Base-by-base conservation (phyloP, 345 rosid species). In the Rhodamnia argentea region DNA sequence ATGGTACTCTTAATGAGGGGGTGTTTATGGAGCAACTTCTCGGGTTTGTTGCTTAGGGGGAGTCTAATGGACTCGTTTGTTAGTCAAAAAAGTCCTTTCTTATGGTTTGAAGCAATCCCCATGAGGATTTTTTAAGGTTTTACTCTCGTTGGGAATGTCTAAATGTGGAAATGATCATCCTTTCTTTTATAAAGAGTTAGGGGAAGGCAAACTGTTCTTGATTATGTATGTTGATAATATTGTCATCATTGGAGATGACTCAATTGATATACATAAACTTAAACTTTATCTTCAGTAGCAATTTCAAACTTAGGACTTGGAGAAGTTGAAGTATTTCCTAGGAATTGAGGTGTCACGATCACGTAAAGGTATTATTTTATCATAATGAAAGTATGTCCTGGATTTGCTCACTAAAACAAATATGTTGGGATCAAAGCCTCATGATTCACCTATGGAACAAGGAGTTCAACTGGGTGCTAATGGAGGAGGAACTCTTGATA, bases 331-430 rank as follows among this genome's bases (percentile, higher is more conserved):
- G 42, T 29, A 29, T 62, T 29, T 29, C 40, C 11, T 27, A 15
- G 42, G 40, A 62, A 27, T 62, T 27, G 42, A 62, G 40, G 22
- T 16, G 37, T 7, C 5, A 2, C 3, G 27, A 20, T 62, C 40
- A 62, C 9, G 7, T 10, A 62, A 15, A 62, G 22, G 75, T 27
- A 62, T 62, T 62, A 2, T 62, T 29, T 7, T 62, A 10, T 62
- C 22, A 62, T 8, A 29, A 18, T 9, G 2, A 62, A 62, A 62
- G 22, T 62, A 62, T 29, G 40, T 27, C 75, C 40, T 15, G 4
- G 75, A 27, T 62, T 32, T 62, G 75, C 42, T 27, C 22, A 7
- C 22, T 2, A 0, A 14, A 4, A 60, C 20, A 2, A 0, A 10
- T 29, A 62, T 29, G 22, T 62, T 9, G 0, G 75, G 75, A 62